Conservation (phyloP, 2,329 filamentous ascomycete species). For the Curvularia sp. region DNA sequence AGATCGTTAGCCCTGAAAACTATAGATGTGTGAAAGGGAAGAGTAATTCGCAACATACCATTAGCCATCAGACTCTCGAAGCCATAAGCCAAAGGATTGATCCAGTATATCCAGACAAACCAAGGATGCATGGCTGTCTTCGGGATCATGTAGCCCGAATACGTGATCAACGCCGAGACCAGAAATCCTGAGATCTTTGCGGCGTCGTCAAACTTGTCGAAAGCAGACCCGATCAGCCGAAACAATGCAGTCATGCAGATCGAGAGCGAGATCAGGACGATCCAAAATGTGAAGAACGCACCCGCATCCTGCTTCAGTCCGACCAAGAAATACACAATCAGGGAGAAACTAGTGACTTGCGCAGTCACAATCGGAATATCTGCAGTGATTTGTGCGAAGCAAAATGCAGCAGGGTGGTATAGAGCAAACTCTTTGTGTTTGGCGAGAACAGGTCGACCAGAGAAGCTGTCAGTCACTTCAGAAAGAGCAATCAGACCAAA, state of each 20-base stretch:
- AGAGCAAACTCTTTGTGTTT: slow-evolving; percentile 84
- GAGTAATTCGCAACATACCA: slow-evolving; percentile 66
- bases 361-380: slow-evolving; percentile 63
- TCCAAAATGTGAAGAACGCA: slow-evolving; percentile 80
- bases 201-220: slow-evolving; percentile 66
- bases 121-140: slow-evolving; percentile 71
- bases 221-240: slow-evolving; percentile 72
- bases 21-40: slow-evolving; percentile 79
- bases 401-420: slow-evolving; percentile 80
- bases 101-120: slow-evolving; percentile 82
- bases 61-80: slow-evolving; percentile 81
- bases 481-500: slow-evolving; percentile 68
- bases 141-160: slow-evolving; percentile 63
- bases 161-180: slow-evolving; percentile 62
- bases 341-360: slow-evolving; percentile 64
- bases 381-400: slow-evolving; percentile 71
- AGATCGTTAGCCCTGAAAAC: slow-evolving; percentile 66
- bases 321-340: slow-evolving; percentile 82
- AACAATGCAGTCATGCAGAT: slow-evolving; percentile 78
- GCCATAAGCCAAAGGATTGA: slow-evolving; percentile 76
- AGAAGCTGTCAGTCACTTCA: slow-evolving; percentile 66
- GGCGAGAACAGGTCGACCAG: slow-evolving; percentile 77
- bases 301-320: slow-evolving; percentile 73
- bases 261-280: slow-evolving; percentile 61
- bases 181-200: slow-evolving; percentile 60